Percentiles rank a stretch among this genome's conserved stretches.
Evolutionary conservation across 148 eudicot species (phyloP).

Genomic region (Rhododendron griersonianum): DNA sequence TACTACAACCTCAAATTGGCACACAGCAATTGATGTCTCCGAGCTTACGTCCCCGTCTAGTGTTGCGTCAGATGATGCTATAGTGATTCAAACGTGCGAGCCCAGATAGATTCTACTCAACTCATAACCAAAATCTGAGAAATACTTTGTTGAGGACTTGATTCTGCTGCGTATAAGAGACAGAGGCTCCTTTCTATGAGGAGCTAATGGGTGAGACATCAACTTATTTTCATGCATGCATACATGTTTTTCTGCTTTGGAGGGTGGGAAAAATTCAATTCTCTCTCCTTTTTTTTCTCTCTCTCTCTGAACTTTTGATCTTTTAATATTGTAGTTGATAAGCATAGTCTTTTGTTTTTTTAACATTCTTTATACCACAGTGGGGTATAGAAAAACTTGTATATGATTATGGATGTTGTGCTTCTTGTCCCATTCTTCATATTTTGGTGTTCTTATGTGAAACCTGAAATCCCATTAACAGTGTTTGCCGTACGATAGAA

Average conservation of each 20-base stretch:
- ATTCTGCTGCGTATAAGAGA: background rate
- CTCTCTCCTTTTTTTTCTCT: background rate
- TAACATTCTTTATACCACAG: background rate
- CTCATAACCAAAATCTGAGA: background rate
- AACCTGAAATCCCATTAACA: background rate
- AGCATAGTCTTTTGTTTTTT: background rate
- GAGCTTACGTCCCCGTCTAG: background rate
- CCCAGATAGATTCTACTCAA: background rate
- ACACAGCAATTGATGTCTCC: constrained; percentile 5
- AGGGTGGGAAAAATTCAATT: background rate
- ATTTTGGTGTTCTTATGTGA: background rate
- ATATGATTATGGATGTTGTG: background rate
- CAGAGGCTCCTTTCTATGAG: background rate
- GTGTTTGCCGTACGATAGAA: background rate
- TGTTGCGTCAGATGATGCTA: background rate
- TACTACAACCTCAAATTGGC: background rate
- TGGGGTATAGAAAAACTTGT: background rate
- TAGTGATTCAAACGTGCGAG: constrained; percentile 4
- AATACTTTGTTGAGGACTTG: background rate
- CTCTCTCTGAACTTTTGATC: background rate
- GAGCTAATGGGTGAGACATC: background rate
- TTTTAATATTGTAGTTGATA: background rate
- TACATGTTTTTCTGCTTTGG: background rate
- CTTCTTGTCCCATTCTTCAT: background rate
- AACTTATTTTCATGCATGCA: background rate